Evolutionary conservation across 192 early-diverging fungal genomes (phyloP), one percentile per base, ranked within the genome.

Genomic region (Umbelopsis sp.): DNA sequence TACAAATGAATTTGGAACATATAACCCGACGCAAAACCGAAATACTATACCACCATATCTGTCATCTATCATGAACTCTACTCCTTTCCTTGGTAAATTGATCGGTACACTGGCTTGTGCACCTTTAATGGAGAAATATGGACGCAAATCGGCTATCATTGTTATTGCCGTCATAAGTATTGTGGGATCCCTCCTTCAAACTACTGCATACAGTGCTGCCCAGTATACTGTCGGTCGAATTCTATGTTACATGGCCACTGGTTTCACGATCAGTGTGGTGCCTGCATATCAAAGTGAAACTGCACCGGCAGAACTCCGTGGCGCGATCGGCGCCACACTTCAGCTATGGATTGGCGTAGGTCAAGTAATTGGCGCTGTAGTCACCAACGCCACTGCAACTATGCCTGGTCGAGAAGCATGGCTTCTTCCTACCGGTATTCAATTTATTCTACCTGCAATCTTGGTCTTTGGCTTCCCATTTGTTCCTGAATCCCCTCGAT

Each of bases 401-500:
- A 67, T 67, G 66, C 43, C 66, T 38, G 45, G 43, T 12, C 38
- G 66, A 45, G 66, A 44, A 26, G 66, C 66, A 29, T 67, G 52
- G 52, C 43, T 53, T 17, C 44, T 73, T 10, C 71, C 52, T 24
- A 68, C 50, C 17, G 71, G 54, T 10, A 32, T 73, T 6, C 71
- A 73, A 73, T 62, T 52, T 26, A 20, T 70, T 10, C n/a, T 65
- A 6, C 50, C 54, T n/a, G 36, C 43, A 4, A 9, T 73, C 16
- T n/a, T 73, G 17, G 11, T 73, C 25, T 14, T 41, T 70, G 52
- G 54, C n/a, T 54, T 21, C 32, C 69, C 50, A 25, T 73, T 73
- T 20, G 41, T 73, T 29, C 71, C 71, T 20, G 71, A 73, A 73
- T 73, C 71, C 10, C 71, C 71, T 17, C 71, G 71, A 11, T 73